Evolutionary conservation across 2,329 filamentous ascomycete species (phyloP).

Genomic region (Diplodia sapinea): DNA sequence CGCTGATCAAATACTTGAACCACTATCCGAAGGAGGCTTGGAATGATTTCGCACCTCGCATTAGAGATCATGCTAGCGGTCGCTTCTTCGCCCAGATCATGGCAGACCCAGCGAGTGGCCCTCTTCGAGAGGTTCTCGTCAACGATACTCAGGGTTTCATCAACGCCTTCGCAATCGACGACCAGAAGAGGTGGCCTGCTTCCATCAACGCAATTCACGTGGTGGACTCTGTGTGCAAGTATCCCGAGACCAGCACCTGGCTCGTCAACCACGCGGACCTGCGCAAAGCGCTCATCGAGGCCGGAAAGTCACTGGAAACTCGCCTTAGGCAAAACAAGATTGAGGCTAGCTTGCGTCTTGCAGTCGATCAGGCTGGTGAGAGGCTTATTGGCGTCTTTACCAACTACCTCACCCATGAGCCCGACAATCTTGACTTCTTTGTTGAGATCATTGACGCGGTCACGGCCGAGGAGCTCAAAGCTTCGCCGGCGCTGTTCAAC

Average conservation of each 20-base stretch:
- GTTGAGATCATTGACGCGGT: slow-evolving; percentile 84
- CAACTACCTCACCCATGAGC: slow-evolving; percentile 75
- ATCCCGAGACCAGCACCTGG: slow-evolving; percentile 70
- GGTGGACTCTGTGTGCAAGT: slow-evolving; percentile 76
- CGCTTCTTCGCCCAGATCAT: slow-evolving; percentile 90
- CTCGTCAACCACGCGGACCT: slow-evolving; percentile 61
- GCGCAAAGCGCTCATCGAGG: slow-evolving; percentile 64
- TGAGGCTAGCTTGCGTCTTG: slow-evolving; percentile 74
- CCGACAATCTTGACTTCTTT: slow-evolving; percentile 79
- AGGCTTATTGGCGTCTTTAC: slow-evolving; percentile 86
- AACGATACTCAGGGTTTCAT: slow-evolving; percentile 76
- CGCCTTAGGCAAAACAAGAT: slow-evolving; percentile 73
- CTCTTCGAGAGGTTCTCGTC: slow-evolving; percentile 75
- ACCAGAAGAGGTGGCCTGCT: slow-evolving; percentile 73
- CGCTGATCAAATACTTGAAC: slow-evolving; percentile 91
- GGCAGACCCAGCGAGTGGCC: slow-evolving; percentile 72
- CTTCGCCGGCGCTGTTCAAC: slow-evolving; percentile 74
- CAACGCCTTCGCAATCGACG: slow-evolving; percentile 65
- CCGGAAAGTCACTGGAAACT: slow-evolving; percentile 78
- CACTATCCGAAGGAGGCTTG: slow-evolving; percentile 89
- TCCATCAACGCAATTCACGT: slow-evolving; percentile 88
- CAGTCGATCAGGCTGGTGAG: slow-evolving; percentile 86
- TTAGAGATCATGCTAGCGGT: slow-evolving; percentile 86
- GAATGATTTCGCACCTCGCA: slow-evolving; percentile 75
- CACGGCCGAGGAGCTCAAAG: slow-evolving; percentile 80